A percentile compares a stretch with the other conserved stretches of the same genome.
These are phyloP conservation scores for Rachicladosporium sp. DNA, from an alignment of 2,329 filamentous ascomycete genomes.

Conservation along the genomic window DNA sequence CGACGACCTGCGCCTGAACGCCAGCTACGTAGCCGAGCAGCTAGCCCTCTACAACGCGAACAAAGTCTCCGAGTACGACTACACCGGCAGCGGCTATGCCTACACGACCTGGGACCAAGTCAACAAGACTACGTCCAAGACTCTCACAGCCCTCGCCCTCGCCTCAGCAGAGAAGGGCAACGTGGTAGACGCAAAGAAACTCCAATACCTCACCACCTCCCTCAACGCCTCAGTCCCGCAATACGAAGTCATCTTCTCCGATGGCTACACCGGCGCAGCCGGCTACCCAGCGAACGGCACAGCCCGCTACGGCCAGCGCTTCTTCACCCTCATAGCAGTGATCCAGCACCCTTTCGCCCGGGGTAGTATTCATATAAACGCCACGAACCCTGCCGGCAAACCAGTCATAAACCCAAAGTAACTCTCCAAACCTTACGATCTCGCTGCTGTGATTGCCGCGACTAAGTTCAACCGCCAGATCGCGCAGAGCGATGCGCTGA, in stretches of 20 bases:
- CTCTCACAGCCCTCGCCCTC: conserved; percentile 17
- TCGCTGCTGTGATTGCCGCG: conserved; percentile 12
- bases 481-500: conserved; percentile 28
- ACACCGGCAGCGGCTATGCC: conserved; percentile 28
- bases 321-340: conserved; percentile 46
- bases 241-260: conserved; percentile 33
- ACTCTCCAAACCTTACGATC: conserved; percentile 16
- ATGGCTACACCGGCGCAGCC: conserved; percentile 34
- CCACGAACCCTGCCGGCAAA: conserved; percentile 7
- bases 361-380: conserved; percentile 28
- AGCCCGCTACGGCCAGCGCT: conserved; percentile 24
- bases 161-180: conserved; percentile 4
- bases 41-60: conserved; percentile 25
- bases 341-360: conserved; percentile 37
- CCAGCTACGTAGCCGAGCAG: conserved; percentile 27
- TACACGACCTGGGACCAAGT: conserved; percentile 33
- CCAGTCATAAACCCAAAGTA: conserved; percentile 20
- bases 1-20: conserved; percentile 22
- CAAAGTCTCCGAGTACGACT: conserved; percentile 27
- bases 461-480: conserved; percentile 28
- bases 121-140: conserved; percentile 19
- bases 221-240: conserved; percentile 24
- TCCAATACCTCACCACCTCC: conserved; percentile 27
- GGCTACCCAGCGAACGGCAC: conserved; percentile 23
- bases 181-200: conserved; percentile 27